Percentiles rank a stretch among this genome's conserved stretches.
phyloP scores from a whole-genome alignment of 2,329 filamentous ascomycete genomes.

The Chrysoporthe austroafricana region DNA sequence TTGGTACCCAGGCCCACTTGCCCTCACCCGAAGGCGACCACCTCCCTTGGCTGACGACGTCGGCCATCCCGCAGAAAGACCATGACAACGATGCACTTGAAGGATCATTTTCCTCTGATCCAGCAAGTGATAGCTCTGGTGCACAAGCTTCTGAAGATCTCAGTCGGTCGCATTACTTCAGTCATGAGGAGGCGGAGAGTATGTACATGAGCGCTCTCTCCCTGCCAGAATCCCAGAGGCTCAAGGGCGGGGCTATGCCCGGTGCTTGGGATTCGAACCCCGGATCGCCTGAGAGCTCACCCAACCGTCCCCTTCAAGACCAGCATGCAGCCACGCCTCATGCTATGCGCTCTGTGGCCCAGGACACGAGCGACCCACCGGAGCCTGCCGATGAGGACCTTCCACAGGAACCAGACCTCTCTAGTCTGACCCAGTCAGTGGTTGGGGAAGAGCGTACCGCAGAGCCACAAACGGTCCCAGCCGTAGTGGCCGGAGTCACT shows the following conservation, averaged over 20 bases:
- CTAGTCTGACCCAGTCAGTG: neutral
- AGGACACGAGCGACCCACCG: neutral
- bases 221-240: slow-evolving; percentile 42
- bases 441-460: neutral
- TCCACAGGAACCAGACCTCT: neutral
- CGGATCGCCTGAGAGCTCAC: slow-evolving; percentile 24
- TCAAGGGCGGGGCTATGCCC: slow-evolving; percentile 47
- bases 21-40: slow-evolving; percentile 34
- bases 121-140: slow-evolving; percentile 37
- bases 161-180: slow-evolving; percentile 70
- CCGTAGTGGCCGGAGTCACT: slow-evolving; percentile 21
- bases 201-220: slow-evolving; percentile 83
- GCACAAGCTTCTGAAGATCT: slow-evolving; percentile 47
- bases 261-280: slow-evolving; percentile 54
- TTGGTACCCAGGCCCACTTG: neutral
- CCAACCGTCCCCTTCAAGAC: slow-evolving; percentile 30
- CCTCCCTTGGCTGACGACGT: slow-evolving; percentile 36
- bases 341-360: neutral
- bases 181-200: slow-evolving; percentile 79
- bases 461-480: neutral
- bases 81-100: slow-evolving; percentile 9
- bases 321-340: slow-evolving; percentile 2
- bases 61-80: neutral
- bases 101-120: slow-evolving; percentile 32
- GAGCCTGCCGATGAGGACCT: neutral